Evolutionary conservation across 139 green algal species (phyloP), one percentile per base, ranked within the genome.

Genomic region (Pseudopediastrum boryanum): DNA sequence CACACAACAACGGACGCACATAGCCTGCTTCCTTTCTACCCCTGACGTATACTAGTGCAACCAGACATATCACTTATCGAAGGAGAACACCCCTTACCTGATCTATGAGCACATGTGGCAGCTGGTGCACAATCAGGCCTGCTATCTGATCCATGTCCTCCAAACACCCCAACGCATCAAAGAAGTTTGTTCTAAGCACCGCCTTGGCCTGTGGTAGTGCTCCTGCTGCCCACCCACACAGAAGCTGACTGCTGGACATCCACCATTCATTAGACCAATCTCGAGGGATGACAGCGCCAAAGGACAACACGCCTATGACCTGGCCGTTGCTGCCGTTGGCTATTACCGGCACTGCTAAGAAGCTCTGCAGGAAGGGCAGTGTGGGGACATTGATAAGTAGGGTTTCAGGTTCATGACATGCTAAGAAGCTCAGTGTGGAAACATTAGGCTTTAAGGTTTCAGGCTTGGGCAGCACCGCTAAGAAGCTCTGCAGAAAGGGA

Each of bases 221-320:
- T 12, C 83, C 78, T 2, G 78, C 83, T 13, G 83, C 83, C 83
- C 83, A 87, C 33, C 78, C 83, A 35, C 76, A 82, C 38, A 82
- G 76, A 38, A 76, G 38, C 76, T 81, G 75, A 27, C 73, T 69
- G 62, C 76, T 76, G 64, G 21, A 41, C 76, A 82, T 78, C 83
- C 83, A 87, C 78, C 81, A 87, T 56, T 78, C 71, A 5, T 19
- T 39, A n/a, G 41, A 43, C 83, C 83, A 87, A 42, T 84, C 78
- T 8, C 64, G 9, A 7, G 67, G 59, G 23, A 68, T 61, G 1
- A n/a, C 43, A n/a, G 42, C 52, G 0, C 73, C 83, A 7, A 87
- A 64, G 29, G 43, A 78, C 4, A 87, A 59, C 35, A 65, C 70
- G 38, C 83, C 83, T 13, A 87, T 77, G 42, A 84, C 54, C 42